These are phyloP conservation scores for Thamnidium elegans DNA, from an alignment of 192 early-diverging fungal species.

Conservation along the genomic window DNA sequence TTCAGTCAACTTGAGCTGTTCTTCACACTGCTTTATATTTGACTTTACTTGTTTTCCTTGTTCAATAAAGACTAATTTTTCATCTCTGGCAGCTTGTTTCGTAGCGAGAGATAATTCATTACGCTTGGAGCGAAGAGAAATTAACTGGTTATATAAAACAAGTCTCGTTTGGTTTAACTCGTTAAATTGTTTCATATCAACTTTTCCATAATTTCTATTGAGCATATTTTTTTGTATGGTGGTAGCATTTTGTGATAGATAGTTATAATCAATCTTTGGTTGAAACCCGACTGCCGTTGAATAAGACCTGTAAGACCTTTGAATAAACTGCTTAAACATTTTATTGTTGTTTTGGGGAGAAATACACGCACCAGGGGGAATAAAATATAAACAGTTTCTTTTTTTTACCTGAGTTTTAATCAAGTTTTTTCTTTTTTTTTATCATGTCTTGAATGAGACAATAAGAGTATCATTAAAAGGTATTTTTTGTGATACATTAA, in stretches of 20 bases:
- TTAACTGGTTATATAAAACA: constrained; percentile 14
- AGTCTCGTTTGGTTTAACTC: constrained; percentile 10
- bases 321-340: neutral
- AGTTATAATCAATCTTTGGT: constrained; percentile 8
- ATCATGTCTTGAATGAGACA: too few relatives aligned
- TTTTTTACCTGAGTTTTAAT: too few relatives aligned
- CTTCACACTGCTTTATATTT: constrained; percentile 52
- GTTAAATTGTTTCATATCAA: constrained; percentile 11
- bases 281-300: neutral
- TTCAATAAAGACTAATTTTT: constrained; percentile 4
- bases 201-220: constrained; percentile 12
- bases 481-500: too few relatives aligned
- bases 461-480: too few relatives aligned
- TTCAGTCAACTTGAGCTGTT: constrained; percentile 48
- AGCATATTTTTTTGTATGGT: constrained; percentile 17
- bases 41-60: constrained; percentile 56
- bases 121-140: constrained; percentile 7
- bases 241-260: neutral
- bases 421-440: too few relatives aligned
- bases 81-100: neutral
- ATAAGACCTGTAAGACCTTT: neutral
- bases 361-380: constrained; percentile 17
- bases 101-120: constrained; percentile 22
- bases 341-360: neutral
- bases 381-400: too few relatives aligned